Evolutionary conservation across 2,329 filamentous ascomycete genomes (phyloP).

Genomic region (Cercospora beticola): DNA sequence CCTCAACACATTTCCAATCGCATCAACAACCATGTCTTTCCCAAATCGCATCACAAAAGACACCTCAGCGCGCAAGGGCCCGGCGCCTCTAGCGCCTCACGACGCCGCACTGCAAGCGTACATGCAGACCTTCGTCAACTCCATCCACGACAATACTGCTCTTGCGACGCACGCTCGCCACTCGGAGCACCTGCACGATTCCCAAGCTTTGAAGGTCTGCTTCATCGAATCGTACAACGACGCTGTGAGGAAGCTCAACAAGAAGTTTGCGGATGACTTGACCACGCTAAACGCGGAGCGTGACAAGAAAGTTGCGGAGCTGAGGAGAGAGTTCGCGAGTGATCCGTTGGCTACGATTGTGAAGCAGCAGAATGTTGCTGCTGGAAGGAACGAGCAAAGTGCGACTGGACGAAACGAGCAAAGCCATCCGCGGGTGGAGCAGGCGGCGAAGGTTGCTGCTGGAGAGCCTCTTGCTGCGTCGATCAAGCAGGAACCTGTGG

Average conservation of each 20-base stretch:
- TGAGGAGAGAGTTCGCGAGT: background rate
- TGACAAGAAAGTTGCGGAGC: background rate
- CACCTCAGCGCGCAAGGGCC: background rate
- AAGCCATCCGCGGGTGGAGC: too few relatives aligned
- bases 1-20: background rate
- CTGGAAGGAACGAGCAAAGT: background rate
- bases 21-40: background rate
- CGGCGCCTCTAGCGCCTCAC: background rate
- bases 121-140: background rate
- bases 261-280: background rate
- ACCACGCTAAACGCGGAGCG: background rate
- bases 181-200: background rate
- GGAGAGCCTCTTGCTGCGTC: background rate
- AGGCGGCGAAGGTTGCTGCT: background rate
- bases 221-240: background rate
- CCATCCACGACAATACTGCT: background rate
- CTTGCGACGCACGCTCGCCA: background rate
- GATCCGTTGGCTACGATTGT: background rate
- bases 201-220: background rate
- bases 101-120: slow-evolving; percentile 3
- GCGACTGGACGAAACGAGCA: too few relatives aligned
- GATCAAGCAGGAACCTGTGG: background rate
- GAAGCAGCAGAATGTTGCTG: background rate
- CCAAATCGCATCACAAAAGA: background rate
- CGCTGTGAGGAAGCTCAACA: background rate